Evolutionary conservation across 345 rosid species (phyloP).

Genomic region (Arabidopsis suecica): DNA sequence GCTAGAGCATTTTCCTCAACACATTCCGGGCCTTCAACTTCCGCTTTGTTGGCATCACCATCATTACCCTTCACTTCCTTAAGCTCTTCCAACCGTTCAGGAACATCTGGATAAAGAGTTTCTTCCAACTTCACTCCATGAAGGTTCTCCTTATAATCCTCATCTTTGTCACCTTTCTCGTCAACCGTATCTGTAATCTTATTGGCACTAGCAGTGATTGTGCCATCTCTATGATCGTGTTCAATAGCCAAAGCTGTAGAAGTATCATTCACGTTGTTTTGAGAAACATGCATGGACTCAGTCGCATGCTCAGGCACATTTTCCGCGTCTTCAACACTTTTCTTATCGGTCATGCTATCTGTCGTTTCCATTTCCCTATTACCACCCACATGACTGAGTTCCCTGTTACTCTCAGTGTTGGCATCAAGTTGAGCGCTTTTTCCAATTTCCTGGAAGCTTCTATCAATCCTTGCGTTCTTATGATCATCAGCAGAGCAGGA

Average conservation of each 20-base stretch:
- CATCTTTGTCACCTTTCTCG: conserved; percentile 42
- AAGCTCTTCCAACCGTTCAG: conserved; percentile 46
- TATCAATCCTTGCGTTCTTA: conserved; percentile 19
- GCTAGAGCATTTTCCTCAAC: conserved; percentile 46
- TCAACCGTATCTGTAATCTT: conserved; percentile 34
- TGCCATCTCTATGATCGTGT: conserved; percentile 14
- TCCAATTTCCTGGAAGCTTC: conserved; percentile 16
- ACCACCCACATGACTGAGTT: conserved; percentile 26
- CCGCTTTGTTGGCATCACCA: conserved; percentile 52
- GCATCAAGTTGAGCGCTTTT: conserved; percentile 22
- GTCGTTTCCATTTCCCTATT: conserved; percentile 38
- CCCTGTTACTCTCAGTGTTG: conserved; percentile 42
- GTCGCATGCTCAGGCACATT: conserved; percentile 43
- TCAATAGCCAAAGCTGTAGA: conserved; percentile 34
- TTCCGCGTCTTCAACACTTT: conserved; percentile 40
- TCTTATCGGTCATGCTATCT: conserved; percentile 41
- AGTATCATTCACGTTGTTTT: conserved; percentile 39
- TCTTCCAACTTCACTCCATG: conserved; percentile 45
- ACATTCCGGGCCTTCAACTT: conserved; percentile 43
- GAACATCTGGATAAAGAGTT: conserved; percentile 39
- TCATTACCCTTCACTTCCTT: conserved; percentile 48
- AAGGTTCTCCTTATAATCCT: conserved; percentile 38
- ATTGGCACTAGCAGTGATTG: conserved; percentile 10
- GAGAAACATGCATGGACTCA: conserved; percentile 44
- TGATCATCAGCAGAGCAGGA: conserved; percentile 31